Base-by-base conservation (phyloP, 2,329 filamentous ascomycete species). In the Colletotrichum euphorbiae region DNA sequence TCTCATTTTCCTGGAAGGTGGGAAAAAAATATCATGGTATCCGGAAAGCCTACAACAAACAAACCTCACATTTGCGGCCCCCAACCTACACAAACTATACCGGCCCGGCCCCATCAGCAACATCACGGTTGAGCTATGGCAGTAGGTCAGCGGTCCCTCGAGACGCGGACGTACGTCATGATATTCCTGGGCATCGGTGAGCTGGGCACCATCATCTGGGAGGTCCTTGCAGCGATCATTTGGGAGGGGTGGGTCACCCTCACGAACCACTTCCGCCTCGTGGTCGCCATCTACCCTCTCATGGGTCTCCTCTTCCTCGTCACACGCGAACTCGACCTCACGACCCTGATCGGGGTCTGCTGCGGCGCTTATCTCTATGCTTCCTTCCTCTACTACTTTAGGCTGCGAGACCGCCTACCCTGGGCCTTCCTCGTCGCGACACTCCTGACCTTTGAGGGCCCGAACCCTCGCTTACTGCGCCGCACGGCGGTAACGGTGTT, bases 181-280 rank as follows among this genome's bases (percentile, higher is more conserved):
- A 21, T 66, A 31, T 46, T 69, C 40, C 61, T 56, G 19, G 66
- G 51, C 66, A 54, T 69, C 13, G 66, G 61, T 21, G 61, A 40
- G 17, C 66, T 69, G 36, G 61, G 61, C 28, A 21, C 33, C 40
- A 60, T 69, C 54, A 17, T 69, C 48, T 69, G 61, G 66, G 66
- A 69, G 55, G 66, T 69, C 40, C 61, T 69, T 36, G 61, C 61
- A 17, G 61, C 31, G 36, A 55, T 69, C 62, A 36, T 55, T 13
- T 66, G 55, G 61, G 54, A 59, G 19, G 62, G 38, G 31, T 65
- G 54, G 46, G 48, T 55, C 66, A 46, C 66, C 19, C 13, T 69
- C 61, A 55, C 66, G 31, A 69, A 69, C 61, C 66, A 65, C 54
- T 48, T 69, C 21, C 66, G 66, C 28, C 66, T 69, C 33, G 28